Evolutionary conservation across 176 grass and related monocot species (phyloP), one percentile per base, ranked within the genome.

Genomic region (Rhynchospora breviuscula): DNA sequence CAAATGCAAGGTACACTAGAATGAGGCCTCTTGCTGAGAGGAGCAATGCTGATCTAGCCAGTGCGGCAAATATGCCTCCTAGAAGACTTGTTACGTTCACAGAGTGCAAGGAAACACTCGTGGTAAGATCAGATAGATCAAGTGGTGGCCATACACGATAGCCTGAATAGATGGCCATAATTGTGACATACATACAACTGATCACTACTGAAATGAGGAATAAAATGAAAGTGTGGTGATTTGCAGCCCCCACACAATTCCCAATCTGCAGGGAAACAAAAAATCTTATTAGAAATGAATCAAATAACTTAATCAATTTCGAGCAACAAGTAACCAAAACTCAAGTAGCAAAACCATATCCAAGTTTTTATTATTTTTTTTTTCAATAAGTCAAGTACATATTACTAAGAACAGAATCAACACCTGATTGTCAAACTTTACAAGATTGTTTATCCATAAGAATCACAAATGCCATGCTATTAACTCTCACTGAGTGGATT

Each of bases 161-260:
- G 54, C 93, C 94, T 18, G 89, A 61, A 85, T 90, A 98, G 67
- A 93, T 81, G 58, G 92, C 81, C 91, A 93, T 95, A 56, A 63
- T 22, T 65, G 89, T 84, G 73, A 88, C 83, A 59, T 98, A 98
- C 31, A 78, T 87, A 67, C 96, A 98, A 85, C 96, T 93, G 40
- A 91, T 61, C 66, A 98, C 86, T 85, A 95, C 90, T 58, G 88
- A 89, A 2, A 98, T 85, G 64, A 98, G 96, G 79, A 99, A 99
- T 81, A 89, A 81, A 56, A 99, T 88, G 81, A 99, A 99, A 75
- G 81, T 81, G 21, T 70, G 82, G 56, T 99, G 93, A 77, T 98
- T 98, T 87, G 89, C 87, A 29, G 91, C 82, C 70, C 96, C 96
- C 22, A 98, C 91, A 85, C 96, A 98, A 63, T 98, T 98, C 17